Conservation (phyloP, 306 rosid species). For the Cicer bijugum region DNA sequence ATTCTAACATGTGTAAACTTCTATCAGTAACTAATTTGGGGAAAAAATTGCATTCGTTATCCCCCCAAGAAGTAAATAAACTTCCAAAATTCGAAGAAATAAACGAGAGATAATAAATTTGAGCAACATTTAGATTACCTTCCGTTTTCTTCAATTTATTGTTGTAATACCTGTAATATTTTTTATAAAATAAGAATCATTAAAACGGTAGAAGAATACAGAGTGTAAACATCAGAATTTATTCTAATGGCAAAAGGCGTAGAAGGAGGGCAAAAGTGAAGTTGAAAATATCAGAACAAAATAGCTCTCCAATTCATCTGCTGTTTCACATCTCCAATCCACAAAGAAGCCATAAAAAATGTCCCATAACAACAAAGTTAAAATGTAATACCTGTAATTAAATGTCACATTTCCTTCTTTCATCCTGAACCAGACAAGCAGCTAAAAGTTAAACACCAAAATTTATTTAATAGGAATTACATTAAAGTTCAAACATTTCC, state of each 20-base stretch:
- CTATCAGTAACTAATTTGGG: not conserved
- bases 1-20: constrained; percentile 6
- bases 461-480: constrained; percentile 38
- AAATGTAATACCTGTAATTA: constrained; percentile 60
- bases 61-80: constrained; percentile 5
- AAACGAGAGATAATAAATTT: constrained; percentile 16
- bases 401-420: constrained; percentile 75
- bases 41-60: not conserved
- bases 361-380: constrained; percentile 1
- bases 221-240: constrained; percentile 22
- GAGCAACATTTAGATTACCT: constrained; percentile 59
- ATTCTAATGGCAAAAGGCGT: not conserved
- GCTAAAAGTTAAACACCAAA: constrained; percentile 38
- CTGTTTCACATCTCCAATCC: constrained; percentile 25
- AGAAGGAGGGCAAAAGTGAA: not conserved
- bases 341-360: constrained; percentile 26
- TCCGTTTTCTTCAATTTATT: constrained; percentile 69
- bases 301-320: constrained; percentile 21
- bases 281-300: constrained; percentile 13
- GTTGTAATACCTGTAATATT: constrained; percentile 59
- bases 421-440: constrained; percentile 66
- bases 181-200: constrained; percentile 20
- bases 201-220: constrained; percentile 16
- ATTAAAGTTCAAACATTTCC: not conserved
- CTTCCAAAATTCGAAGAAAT: not conserved